Base-by-base conservation (phyloP, 2,329 filamentous ascomycete genomes). In the Xylaria arbuscula region DNA sequence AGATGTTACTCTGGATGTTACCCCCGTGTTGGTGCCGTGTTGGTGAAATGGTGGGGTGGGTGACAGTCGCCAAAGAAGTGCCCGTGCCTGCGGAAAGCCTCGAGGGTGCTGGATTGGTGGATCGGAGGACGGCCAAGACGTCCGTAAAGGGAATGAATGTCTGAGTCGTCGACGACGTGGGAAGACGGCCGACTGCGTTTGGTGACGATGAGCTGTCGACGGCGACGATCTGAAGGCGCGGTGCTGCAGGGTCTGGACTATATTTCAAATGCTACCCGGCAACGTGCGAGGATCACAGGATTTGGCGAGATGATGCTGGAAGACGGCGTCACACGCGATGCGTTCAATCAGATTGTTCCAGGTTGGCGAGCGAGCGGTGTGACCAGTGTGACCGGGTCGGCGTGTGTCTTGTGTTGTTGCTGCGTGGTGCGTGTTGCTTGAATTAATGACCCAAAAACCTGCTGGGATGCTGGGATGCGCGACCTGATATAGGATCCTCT, bases 71-170 rank as follows among this genome's bases (percentile, higher is more conserved):
- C 45, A 68, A 60, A 66, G 59, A 69, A 73, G 75, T 75, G n/a
- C 42, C 42, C 42, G 42, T 48, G 63, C 75, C 75, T 68, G 75
- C 74, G 75, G 74, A 76, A 76, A 73, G 68, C 72, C 71, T 74
- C 66, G 65, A 70, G 48, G 56, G 58, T 67, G 56, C 67, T 72
- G 62, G 71, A 73, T 72, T 72, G 72, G 68, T 73, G 70, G 69
- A 67, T 63, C 68, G 60, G 32, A 62, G 53, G 58, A 70, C 57
- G 57, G 56, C 59, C 42, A 60, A 67, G 68, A 45, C 60, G 50
- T 67, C 67, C 60, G 58, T 62, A 70, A 67, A 60, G 32, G 70
- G 63, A 67, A 66, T 57, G 64, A 42, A 72, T 72, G 67, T 69
- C 66, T 70, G 67, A 61, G 64, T n/a, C n/a, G 68, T 70, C 62